Evolutionary conservation across 495 filamentous ascomycete genomes (phyloP).

Genomic region (Daldinia caldariorum): DNA sequence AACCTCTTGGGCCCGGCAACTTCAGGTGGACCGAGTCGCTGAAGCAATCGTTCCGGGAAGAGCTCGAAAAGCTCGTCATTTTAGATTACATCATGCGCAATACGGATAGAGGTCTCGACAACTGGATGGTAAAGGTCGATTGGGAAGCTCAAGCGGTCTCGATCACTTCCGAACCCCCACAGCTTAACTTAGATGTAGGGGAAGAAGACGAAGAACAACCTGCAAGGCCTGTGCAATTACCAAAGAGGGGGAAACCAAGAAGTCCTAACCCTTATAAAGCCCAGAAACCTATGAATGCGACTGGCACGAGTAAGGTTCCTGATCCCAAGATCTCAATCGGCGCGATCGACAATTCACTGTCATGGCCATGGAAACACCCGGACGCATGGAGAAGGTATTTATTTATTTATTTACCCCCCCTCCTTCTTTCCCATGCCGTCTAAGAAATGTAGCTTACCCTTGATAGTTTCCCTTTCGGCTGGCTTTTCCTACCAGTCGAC

Average conservation of each 20-base stretch:
- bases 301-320: conserved; percentile 60
- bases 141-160: conserved; percentile 82
- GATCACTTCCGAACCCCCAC: conserved; percentile 83
- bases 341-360: conserved; percentile 96
- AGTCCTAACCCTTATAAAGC: conserved; percentile 73
- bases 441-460: conserved; percentile 30
- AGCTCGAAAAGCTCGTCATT: conserved; percentile 97
- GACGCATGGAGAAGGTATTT: conserved; percentile 76
- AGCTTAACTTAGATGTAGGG: conserved; percentile 64
- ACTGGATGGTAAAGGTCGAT: conserved; percentile 99
- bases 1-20: conserved; percentile 56
- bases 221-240: conserved; percentile 67
- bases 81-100: conserved; percentile 99
- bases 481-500: conserved; percentile 96
- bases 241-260: conserved; percentile 54
- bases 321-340: conserved; percentile 79
- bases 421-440: not conserved
- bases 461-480: conserved; percentile 91
- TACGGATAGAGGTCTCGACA: conserved; percentile 95
- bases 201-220: conserved; percentile 60
- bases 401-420: too few relatives aligned
- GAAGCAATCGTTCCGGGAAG: conserved; percentile 92
- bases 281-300: conserved; percentile 84
- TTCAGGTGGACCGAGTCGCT: conserved; percentile 90
- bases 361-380: conserved; percentile 99